Percentiles rank a stretch among this genome's conserved stretches.
Conservation (phyloP, 805 yeast genomes). For the Metschnikowia gelsemii region DNA sequence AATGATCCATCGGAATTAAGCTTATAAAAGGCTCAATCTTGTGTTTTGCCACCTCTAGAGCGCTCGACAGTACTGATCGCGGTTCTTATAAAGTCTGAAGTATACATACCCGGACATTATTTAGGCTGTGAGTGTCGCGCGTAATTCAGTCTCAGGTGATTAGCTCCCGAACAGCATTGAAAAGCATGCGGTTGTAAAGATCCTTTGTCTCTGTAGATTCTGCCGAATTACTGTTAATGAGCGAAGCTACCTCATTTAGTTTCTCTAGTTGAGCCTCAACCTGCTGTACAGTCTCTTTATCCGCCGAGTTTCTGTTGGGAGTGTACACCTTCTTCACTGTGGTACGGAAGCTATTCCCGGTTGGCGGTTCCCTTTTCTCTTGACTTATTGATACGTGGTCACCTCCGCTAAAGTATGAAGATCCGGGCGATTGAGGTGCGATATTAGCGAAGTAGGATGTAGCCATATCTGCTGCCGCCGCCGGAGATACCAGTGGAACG, state of each 20-base stretch:
- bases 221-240: slow-evolving; percentile 18
- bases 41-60: too few species aligned
- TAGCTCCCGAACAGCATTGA: slow-evolving; percentile 15
- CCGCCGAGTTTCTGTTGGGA: slow-evolving; percentile 34
- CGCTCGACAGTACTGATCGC: too few species aligned
- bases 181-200: slow-evolving; percentile 19
- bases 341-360: slow-evolving; percentile 30
- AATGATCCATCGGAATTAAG: too few species aligned
- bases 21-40: too few species aligned
- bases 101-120: too few species aligned
- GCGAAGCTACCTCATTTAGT: slow-evolving; percentile 24
- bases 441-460: slow-evolving; percentile 1
- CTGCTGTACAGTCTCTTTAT: slow-evolving; percentile 26
- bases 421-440: slow-evolving; percentile 11
- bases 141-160: not conserved
- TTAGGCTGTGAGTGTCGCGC: not conserved
- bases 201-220: slow-evolving; percentile 15
- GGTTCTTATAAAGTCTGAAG: too few species aligned
- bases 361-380: slow-evolving; percentile 9
- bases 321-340: slow-evolving; percentile 38
- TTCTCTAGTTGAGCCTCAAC: slow-evolving; percentile 32
- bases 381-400: not conserved
- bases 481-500: slow-evolving; percentile 7
- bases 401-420: slow-evolving; percentile 12
- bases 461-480: slow-evolving; percentile 1